A percentile compares a stretch with the other conserved stretches of the same genome.
Evolutionary conservation across 768 basidiomycete species (phyloP).

Genomic region (Lactifluus hygrophoroides): DNA sequence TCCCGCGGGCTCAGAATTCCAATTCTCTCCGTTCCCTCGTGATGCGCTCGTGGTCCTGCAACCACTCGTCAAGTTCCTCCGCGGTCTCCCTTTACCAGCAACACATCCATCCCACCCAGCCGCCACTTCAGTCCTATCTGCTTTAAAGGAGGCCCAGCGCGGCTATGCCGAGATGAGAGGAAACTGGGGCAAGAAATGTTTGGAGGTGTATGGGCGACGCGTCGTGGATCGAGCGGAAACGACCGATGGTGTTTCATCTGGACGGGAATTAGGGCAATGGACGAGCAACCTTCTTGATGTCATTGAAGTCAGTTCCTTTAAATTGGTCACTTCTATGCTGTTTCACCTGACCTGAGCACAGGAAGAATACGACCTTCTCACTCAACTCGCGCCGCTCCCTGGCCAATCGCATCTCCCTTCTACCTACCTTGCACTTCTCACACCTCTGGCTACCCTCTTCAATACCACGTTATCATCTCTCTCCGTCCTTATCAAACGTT

Average conservation of each 20-base stretch:
- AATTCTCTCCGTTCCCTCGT: slow-evolving; percentile 46
- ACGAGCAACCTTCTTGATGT: slow-evolving; percentile 55
- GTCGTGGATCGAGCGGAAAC: slow-evolving; percentile 64
- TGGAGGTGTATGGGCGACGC: slow-evolving; percentile 63
- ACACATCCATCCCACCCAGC: slow-evolving; percentile 83
- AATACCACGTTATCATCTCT: slow-evolving; percentile 56
- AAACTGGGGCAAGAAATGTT: slow-evolving; percentile 63
- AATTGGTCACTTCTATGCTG: not conserved
- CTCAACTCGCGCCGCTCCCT: slow-evolving; percentile 55
- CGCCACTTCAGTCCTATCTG: slow-evolving; percentile 50
- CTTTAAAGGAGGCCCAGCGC: slow-evolving; percentile 66
- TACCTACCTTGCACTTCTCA: slow-evolving; percentile 53
- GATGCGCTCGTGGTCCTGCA: slow-evolving; percentile 43
- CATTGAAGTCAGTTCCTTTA: slow-evolving; percentile 45
- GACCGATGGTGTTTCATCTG: slow-evolving; percentile 53
- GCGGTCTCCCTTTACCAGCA: slow-evolving; percentile 63
- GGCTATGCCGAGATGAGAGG: slow-evolving; percentile 87
- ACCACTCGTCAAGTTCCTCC: slow-evolving; percentile 61
- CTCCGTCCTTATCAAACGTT: slow-evolving; percentile 59
- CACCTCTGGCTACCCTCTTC: slow-evolving; percentile 59
- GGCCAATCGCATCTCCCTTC: slow-evolving; percentile 41
- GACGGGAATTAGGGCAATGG: slow-evolving; percentile 67
- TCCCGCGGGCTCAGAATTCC: slow-evolving; percentile 49
- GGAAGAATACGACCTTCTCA: slow-evolving; percentile 62
- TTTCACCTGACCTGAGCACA: slow-evolving; percentile 22